These are phyloP conservation scores for Capsicum baccatum DNA, from an alignment of 257 asterid genomes.

Conservation along the genomic window DNA sequence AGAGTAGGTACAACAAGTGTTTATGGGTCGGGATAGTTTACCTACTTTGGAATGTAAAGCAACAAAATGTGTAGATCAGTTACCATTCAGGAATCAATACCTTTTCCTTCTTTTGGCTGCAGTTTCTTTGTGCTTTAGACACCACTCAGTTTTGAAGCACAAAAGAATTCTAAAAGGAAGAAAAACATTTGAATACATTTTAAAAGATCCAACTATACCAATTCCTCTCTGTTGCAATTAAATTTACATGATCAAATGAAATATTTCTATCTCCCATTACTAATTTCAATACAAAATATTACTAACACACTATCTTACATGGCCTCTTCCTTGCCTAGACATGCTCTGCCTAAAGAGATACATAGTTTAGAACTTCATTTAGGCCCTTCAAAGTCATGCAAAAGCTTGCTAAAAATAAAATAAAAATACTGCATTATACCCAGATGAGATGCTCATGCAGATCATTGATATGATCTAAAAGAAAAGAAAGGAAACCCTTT, in stretches of 20 bases:
- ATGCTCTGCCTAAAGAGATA: conserved; percentile 10
- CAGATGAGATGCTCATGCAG: background rate
- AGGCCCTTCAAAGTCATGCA: conserved; percentile 8
- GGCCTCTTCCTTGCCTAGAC: background rate
- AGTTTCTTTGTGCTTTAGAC: conserved; percentile 18
- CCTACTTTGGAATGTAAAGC: conserved; percentile 4
- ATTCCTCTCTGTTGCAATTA: conserved; percentile 3
- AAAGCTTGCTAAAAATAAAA: background rate
- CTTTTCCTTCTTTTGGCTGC: background rate
- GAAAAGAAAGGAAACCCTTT: background rate
- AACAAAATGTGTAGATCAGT: conserved; percentile 5
- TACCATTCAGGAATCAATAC: background rate
- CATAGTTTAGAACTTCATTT: background rate
- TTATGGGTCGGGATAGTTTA: background rate
- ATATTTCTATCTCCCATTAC: background rate
- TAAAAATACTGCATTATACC: background rate
- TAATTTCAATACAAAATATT: background rate
- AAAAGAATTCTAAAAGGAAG: background rate
- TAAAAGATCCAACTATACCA: conserved; percentile 14
- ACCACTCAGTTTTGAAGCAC: background rate
- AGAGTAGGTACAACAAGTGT: conserved; percentile 9
- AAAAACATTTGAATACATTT: background rate
- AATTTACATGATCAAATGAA: conserved; percentile 8
- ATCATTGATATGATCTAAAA: background rate
- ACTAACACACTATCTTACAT: background rate